Evolutionary conservation across 108 stramenopile species (phyloP), one percentile per base, ranked within the genome.

Genomic region (Nannochloropsis gaditana): DNA sequence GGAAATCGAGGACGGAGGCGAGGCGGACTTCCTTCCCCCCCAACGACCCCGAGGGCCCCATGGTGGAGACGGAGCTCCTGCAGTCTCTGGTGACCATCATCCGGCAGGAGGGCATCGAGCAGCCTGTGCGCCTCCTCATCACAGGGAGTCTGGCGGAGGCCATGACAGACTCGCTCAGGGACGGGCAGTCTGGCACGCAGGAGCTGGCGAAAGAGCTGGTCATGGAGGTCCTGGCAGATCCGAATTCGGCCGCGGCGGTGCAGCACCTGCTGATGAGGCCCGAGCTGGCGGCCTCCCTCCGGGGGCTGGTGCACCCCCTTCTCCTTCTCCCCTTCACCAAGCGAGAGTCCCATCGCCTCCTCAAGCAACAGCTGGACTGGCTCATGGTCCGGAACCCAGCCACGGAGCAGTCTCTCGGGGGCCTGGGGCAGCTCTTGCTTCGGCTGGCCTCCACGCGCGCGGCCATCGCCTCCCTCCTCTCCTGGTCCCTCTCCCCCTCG

Each of bases 181-280:
- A 73, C 59, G 59, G 59, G 15, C 59, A 8, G n/a, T 73, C 59
- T n/a, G 59, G 59, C 59, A n/a, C 59, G 15, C 59, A 6, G 2
- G 59, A 73, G n/a, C 59, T 73, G 59, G 59, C 59, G n/a, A 73
- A 73, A 73, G 59, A 73, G 59, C 59, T 73, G n/a, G 59, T 73
- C 3, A 73, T 73, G 59, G 59, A 73, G n/a, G 59, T 73, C 6
- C 59, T 73, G 0, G n/a, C 59, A 6, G 59, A 73, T n/a, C 59
- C 59, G 19, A 73, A 73, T n/a, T 73, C 59, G 19, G 19, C 59
- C 2, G 59, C 15, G 19, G 59, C 59, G 15, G 2, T 73, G 4
- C 59, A 73, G 6, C 59, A n/a, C 59, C 59, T 73, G 19, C 59
- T 73, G 4, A 15, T n/a, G 15, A 15, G 59, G 6, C 59, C 59